Evolutionary conservation across 148 eudicot species (phyloP), one percentile per base, ranked within the genome.

Genomic region (Agrostemma githago): DNA sequence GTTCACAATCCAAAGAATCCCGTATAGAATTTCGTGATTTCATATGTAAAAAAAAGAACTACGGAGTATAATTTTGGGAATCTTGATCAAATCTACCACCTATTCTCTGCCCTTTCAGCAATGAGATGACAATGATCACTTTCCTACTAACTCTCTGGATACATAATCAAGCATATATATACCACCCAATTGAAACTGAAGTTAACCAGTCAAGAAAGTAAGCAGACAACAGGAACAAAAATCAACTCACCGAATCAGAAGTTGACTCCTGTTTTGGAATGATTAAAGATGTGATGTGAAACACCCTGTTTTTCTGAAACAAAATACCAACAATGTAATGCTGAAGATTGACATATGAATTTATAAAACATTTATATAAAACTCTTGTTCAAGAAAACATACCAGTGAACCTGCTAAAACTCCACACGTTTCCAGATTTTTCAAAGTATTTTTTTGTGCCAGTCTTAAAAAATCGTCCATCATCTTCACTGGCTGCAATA

Each of bases 201-300:
- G 67, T 34, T 6, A 34, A 40, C 40, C 5, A 43, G 42, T 16
- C 19, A 19, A 63, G 48, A 74, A n/a, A 61, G 40, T 6, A 73
- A 20, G 42, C 73, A 68, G 63, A 21, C 8, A 6, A 16, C 41
- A 54, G 60, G 62, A 53, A 34, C 42, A 67, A 64, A 40, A 54
- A 76, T 46, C 68, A 63, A 81, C 90, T 82, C 86, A 95, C 98
- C 72, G 97, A 92, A 79, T 95, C 98, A 43, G 98, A 92, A 75
- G 98, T 95, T 74, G 98, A 87, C 82, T 95, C 98, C 79, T 95
- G 98, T 88, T 95, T 95, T 42, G 98, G 98, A 78, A 95, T 75
- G 39, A 95, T 92, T 75, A 95, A 86, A 1, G 93, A 84, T 66
- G 90, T 92, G 77, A 95, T 92, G 62, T 95, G 91, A 77, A 95